These are phyloP conservation scores for Quercus lobata DNA, from an alignment of 331 rosid species.

Conservation along the genomic window DNA sequence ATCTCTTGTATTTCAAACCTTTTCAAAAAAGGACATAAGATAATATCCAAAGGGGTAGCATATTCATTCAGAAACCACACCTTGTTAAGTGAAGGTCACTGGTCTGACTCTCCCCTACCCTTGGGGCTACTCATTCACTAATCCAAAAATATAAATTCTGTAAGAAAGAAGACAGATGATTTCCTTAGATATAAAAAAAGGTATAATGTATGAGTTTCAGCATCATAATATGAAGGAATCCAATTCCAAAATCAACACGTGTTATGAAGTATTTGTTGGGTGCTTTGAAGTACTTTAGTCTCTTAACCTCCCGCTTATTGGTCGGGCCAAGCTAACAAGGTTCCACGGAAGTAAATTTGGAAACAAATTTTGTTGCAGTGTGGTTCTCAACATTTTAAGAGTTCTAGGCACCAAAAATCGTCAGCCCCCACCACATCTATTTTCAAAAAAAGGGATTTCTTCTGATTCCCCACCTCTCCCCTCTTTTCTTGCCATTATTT, in stretches of 20 bases:
- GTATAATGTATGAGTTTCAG: not conserved
- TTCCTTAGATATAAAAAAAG: not conserved
- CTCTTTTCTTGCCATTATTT: not conserved
- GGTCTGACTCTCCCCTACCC: not conserved
- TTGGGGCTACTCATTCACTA: not conserved
- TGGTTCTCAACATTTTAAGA: not conserved
- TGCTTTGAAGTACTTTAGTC: conserved; percentile 1
- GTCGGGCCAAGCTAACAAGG: not conserved
- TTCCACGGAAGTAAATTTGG: not conserved
- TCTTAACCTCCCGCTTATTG: not conserved
- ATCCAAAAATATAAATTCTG: not conserved
- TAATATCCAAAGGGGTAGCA: not conserved
- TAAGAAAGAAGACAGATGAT: not conserved
- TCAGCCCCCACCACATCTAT: too few species aligned
- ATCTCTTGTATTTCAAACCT: not conserved
- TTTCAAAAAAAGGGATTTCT: not conserved
- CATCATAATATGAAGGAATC: not conserved
- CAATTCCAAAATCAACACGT: conserved; percentile 1
- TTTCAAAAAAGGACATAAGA: not conserved
- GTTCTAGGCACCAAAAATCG: not conserved
- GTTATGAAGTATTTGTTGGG: not conserved
- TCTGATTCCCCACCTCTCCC: not conserved
- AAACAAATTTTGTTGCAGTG: not conserved
- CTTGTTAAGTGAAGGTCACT: not conserved
- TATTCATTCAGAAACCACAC: not conserved